Base-by-base conservation (phyloP, 2,329 filamentous ascomycete genomes). In the Aureobasidium leucospermi region DNA sequence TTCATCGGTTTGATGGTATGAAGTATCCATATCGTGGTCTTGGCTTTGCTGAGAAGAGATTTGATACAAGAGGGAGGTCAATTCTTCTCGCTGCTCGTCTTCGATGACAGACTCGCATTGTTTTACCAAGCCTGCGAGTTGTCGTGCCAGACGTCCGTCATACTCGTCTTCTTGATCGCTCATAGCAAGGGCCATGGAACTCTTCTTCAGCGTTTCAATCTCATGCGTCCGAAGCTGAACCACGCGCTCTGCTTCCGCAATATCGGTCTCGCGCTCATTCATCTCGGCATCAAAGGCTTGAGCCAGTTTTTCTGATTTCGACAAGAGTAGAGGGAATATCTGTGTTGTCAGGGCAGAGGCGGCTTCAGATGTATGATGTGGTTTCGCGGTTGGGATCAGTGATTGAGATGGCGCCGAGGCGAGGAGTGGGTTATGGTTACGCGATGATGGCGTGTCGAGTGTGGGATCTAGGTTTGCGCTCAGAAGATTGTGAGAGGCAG, bases 271-370 rank as follows among this genome's bases (percentile, higher is more conserved):
- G 68, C 89, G 90, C 64, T 91, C 87, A 56, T 82, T 80, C 66
- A 89, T 83, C 69, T 93, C 88, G 31, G 86, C 82, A 61, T 94
- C 89, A 67, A 90, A 90, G 59, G 74, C 73, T 19, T 67, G 63
- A 4, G 78, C 76, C 23, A 80, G 67, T 53, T 72, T 68, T 60
- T 74, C 70, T 55, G 72, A 73, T 55, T 78, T 78, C 60, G 72
- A 72, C 16, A 74, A 82, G 2, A 81, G 64, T 75, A 82, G 64
- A 73, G 81, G 73, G 79, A 82, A 63, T 78, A 86, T 68, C 83
- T 85, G 64, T 78, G 82, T 65, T 80, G 85, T 76, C 80, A 90
- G 36, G 79, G 87, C 60, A 77, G 78, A 73, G 1, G 80, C 78
- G 1, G 76, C 75, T 61, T 78, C 75, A 45, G 73, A 76, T 47